Percentiles rank a stretch among this genome's conserved stretches.
These are phyloP conservation scores for Ceriops decandra DNA, from an alignment of 345 rosid species.

Conservation along the genomic window DNA sequence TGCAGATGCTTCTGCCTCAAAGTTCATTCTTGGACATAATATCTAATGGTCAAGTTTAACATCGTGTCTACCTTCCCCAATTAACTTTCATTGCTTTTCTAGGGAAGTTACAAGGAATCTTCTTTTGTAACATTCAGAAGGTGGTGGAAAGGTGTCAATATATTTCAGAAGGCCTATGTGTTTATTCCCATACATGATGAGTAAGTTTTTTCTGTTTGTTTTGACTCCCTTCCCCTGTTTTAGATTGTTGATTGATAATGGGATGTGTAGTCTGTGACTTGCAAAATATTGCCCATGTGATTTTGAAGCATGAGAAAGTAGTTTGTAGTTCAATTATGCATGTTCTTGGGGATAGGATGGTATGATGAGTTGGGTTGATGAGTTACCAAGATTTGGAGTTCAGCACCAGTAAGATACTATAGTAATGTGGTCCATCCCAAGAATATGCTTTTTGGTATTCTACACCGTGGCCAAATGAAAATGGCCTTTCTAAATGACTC, in stretches of 20 bases:
- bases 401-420: too few species aligned
- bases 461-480: neutral
- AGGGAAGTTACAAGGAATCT: conserved; percentile 49
- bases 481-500: too few species aligned
- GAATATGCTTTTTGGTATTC: neutral
- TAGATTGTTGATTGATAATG: neutral
- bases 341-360: neutral
- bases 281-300: too few species aligned
- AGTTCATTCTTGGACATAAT: neutral
- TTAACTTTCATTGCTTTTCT: neutral
- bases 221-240: neutral
- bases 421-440: neutral
- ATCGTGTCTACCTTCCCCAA: neutral
- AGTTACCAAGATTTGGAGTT: neutral
- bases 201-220: conserved; percentile 40
- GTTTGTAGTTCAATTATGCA: too few species aligned
- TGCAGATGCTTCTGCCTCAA: neutral
- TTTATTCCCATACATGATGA: conserved; percentile 87
- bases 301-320: too few species aligned
- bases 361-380: conserved; percentile 2
- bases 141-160: conserved; percentile 92
- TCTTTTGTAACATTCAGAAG: conserved; percentile 75
- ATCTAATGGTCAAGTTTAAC: neutral
- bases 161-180: conserved; percentile 82
- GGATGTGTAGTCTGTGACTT: neutral